phyloP scores from a whole-genome alignment of 1,284 basidiomycete species.

The Mycena citricolor region DNA sequence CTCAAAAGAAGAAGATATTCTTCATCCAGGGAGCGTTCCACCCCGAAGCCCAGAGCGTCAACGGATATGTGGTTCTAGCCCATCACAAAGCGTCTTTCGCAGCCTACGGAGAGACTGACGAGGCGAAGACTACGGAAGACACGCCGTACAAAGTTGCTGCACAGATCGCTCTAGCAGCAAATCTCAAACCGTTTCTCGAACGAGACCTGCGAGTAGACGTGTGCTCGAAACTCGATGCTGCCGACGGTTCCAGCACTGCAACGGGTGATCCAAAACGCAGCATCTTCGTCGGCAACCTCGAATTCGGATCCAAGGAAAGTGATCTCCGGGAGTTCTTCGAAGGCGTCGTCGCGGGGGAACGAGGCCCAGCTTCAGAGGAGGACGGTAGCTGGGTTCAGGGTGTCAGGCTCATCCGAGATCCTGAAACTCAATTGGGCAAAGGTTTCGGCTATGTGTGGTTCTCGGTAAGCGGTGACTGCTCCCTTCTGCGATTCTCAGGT shows the following conservation, averaged over 20 bases:
- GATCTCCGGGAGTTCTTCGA: constrained; percentile 90
- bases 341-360: constrained; percentile 70
- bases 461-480: constrained; percentile 70
- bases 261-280: constrained; percentile 75
- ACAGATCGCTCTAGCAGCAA: constrained; percentile 58
- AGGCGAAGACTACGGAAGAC: constrained; percentile 1
- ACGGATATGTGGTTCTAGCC: constrained; percentile 89
- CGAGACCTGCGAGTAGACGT: constrained; percentile 15
- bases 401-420: constrained; percentile 88
- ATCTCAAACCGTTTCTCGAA: constrained; percentile 48
- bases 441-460: constrained; percentile 96
- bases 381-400: constrained; percentile 27
- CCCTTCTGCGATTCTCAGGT: neutral
- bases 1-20: constrained; percentile 92
- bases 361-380: constrained; percentile 48
- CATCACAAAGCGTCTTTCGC: no score
- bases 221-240: constrained; percentile 38
- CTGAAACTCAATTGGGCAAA: constrained; percentile 94
- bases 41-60: constrained; percentile 64
- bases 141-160: constrained; percentile 70
- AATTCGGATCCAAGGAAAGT: constrained; percentile 91
- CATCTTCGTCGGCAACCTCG: constrained; percentile 90
- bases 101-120: constrained; percentile 50
- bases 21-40: constrained; percentile 93
- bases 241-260: constrained; percentile 10